phyloP scores from a whole-genome alignment of 768 basidiomycete genomes.

The Lentinula detonsa region DNA sequence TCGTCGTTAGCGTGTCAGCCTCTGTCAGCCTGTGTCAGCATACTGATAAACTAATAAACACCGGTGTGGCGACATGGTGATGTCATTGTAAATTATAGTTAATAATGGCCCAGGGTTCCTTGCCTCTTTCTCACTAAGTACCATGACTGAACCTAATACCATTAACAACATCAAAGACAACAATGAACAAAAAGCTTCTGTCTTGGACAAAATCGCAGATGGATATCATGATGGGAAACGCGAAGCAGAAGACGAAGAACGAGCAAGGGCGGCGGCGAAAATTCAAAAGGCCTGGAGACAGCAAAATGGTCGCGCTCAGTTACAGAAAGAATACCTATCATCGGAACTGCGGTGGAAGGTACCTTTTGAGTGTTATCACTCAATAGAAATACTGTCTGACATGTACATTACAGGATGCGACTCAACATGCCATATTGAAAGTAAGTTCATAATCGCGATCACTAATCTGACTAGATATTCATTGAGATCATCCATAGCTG shows the following conservation, averaged over 20 bases:
- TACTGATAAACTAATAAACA: background rate
- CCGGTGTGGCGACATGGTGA: background rate
- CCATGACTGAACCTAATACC: background rate
- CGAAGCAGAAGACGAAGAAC: constrained; percentile 3
- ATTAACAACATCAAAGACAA: constrained; percentile 15
- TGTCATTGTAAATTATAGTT: background rate
- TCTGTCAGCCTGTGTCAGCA: background rate
- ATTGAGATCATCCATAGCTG: constrained; percentile 19
- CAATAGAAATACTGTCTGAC: background rate
- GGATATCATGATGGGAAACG: constrained; percentile 1
- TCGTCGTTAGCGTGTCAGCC: too few species aligned
- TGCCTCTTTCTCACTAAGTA: background rate
- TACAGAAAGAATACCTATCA: constrained; percentile 6
- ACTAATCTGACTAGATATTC: background rate
- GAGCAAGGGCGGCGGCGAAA: constrained; percentile 8
- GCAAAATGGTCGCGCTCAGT: background rate
- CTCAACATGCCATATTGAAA: constrained; percentile 27
- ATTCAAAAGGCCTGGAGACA: constrained; percentile 20
- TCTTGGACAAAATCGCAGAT: constrained; percentile 26
- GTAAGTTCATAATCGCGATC: constrained; percentile 18
- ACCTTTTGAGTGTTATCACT: background rate
- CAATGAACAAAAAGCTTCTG: constrained; percentile 32
- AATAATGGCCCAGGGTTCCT: background rate
- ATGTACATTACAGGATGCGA: constrained; percentile 21
- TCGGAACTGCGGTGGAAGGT: constrained; percentile 7